phyloP scores from a whole-genome alignment of 257 asterid species.

The Penstemon barbatus region DNA sequence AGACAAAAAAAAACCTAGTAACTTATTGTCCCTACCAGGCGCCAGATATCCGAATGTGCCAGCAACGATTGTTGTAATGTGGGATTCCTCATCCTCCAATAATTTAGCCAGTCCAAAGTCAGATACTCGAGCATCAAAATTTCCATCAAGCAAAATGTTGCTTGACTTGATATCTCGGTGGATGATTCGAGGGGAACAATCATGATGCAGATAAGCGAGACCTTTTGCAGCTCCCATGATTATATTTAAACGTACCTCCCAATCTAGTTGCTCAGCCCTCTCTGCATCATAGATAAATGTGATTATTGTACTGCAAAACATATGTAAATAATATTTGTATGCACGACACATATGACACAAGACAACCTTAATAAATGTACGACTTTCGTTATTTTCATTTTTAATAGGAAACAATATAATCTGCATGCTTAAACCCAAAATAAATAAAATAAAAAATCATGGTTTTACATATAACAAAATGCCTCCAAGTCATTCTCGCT shows the following conservation, averaged over 20 bases:
- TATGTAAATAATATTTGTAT: constrained; percentile 5
- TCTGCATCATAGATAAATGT: constrained; percentile 42
- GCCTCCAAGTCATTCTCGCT: constrained; percentile 9
- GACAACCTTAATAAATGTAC: constrained; percentile 7
- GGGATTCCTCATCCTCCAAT: constrained; percentile 91
- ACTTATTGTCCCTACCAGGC: constrained; percentile 57
- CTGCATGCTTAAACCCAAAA: too few relatives aligned
- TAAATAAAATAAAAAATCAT: too few relatives aligned
- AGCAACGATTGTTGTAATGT: constrained; percentile 95
- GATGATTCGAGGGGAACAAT: constrained; percentile 89
- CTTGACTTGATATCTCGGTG: constrained; percentile 95
- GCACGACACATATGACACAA: constrained; percentile 9
- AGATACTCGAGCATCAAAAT: constrained; percentile 89
- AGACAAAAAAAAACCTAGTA: constrained; percentile 18
- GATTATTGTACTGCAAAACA: constrained; percentile 18
- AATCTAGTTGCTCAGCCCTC: constrained; percentile 79
- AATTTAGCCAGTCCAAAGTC: constrained; percentile 95
- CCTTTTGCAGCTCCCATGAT: constrained; percentile 95
- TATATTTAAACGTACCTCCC: constrained; percentile 87
- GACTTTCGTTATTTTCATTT: neutral
- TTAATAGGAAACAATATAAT: too few relatives aligned
- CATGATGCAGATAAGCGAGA: constrained; percentile 91
- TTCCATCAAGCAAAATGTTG: constrained; percentile 88
- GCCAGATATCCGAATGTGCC: constrained; percentile 98
- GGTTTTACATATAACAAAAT: neutral